Base-by-base conservation (phyloP, 2,329 filamentous ascomycete species). In the Clonostachys sp. region DNA sequence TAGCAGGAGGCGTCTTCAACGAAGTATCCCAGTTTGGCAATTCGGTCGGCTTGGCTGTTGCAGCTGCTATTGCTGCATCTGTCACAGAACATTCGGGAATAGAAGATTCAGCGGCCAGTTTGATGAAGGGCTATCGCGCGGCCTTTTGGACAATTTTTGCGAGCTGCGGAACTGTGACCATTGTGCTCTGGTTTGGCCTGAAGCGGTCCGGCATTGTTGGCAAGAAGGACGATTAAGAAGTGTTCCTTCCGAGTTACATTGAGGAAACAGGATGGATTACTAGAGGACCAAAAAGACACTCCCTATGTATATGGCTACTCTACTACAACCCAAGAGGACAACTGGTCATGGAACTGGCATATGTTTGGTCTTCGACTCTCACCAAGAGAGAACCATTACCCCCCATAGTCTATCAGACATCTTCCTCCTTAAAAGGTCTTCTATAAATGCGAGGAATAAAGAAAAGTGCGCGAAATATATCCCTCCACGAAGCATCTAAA, bases 1-100 rank as follows among this genome's bases (percentile, higher is more conserved):
- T 84, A 1, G 81, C 78, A 0, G 80, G 80, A 0, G 80, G 74
- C 0, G 77, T 84, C 0, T 84, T 84, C 61, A 82, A 79, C 45
- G 80, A 77, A 3, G 68, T 79, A 1, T 70, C 71, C 1, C 78
- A 83, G 48, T 77, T 84, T 47, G 81, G 80, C 0, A 77, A 70
- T 16, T 70, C 73, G 0, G 64, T 82, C 1, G 78, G 77, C 0
- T 56, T 82, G 4, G 75, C 76, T 8, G 59, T 77, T 3, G 72
- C 74, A 9, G 73, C 73, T 10, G 70, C 75, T 0, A 73, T 81
- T 34, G 65, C 72, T 2, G 61, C 67, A 0, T 66, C 66, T 4
- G 69, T 77, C 1, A 75, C 71, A 2, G 63, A 70, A 20, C 62
- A 70, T 16, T 65, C 63, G 2, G 50, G 50, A 1, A 52, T 57